These are phyloP conservation scores for Erodium maritimum DNA, from an alignment of 345 rosid species.

Conservation along the genomic window DNA sequence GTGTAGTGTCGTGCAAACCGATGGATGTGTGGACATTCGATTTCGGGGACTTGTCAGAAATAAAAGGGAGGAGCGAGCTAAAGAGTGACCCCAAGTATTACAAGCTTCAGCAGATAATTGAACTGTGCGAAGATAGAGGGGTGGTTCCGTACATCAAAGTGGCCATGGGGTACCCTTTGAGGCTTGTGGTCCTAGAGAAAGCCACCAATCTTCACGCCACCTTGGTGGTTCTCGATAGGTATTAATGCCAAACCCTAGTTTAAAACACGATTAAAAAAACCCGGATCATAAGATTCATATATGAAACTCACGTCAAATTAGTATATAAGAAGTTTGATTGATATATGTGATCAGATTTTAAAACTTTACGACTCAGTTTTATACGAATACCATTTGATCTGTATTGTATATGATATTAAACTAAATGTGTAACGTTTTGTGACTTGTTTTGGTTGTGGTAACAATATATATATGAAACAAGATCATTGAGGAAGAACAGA, in stretches of 20 bases:
- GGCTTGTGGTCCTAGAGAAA: slow-evolving; percentile 24
- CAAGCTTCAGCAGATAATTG: background rate
- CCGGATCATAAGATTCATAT: too few relatives aligned
- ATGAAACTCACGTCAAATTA: too few relatives aligned
- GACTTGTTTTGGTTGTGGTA: background rate
- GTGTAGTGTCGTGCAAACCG: slow-evolving; percentile 25
- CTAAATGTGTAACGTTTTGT: background rate
- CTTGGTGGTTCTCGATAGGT: slow-evolving; percentile 26
- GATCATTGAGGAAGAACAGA: slow-evolving; percentile 20
- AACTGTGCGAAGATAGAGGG: background rate
- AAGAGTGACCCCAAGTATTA: background rate
- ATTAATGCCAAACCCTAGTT: too few relatives aligned
- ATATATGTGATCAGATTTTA: too few relatives aligned
- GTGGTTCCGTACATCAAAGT: slow-evolving; percentile 20
- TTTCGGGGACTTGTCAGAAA: slow-evolving; percentile 14
- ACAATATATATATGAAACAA: too few relatives aligned
- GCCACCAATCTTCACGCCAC: slow-evolving; percentile 23
- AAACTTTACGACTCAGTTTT: too few relatives aligned
- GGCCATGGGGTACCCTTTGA: slow-evolving; percentile 27
- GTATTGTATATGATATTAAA: too few relatives aligned
- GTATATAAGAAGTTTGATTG: too few relatives aligned
- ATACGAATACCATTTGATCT: too few relatives aligned
- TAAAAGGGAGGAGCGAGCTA: slow-evolving; percentile 3
- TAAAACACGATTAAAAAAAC: too few relatives aligned
- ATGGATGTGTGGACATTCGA: slow-evolving; percentile 22